Evolutionary conservation across 108 stramenopile species (phyloP).

Genomic region (Nitzschia sp.): DNA sequence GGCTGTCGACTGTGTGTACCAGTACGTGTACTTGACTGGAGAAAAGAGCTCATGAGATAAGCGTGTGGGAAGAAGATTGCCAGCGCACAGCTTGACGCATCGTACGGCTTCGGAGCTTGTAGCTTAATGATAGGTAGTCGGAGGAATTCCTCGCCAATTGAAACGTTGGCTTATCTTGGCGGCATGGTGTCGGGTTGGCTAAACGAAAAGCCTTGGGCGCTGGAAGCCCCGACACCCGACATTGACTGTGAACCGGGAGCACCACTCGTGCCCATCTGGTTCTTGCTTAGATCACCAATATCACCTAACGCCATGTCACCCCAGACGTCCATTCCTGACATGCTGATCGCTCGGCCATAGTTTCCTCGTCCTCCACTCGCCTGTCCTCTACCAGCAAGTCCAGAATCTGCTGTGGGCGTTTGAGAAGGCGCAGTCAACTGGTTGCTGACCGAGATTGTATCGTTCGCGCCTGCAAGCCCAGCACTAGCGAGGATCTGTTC

Average conservation of each 20-base stretch:
- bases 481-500: slow-evolving; percentile 67
- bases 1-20: too few relatives aligned
- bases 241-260: slow-evolving; percentile 18
- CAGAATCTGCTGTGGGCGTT: slow-evolving; percentile 6
- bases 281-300: not conserved
- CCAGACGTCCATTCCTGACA: slow-evolving; percentile 81
- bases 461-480: slow-evolving; percentile 35
- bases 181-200: slow-evolving; percentile 89
- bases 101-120: too few relatives aligned
- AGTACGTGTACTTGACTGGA: too few relatives aligned
- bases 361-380: slow-evolving; percentile 12
- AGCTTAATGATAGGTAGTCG: too few relatives aligned
- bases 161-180: slow-evolving; percentile 80
- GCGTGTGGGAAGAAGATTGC: too few relatives aligned
- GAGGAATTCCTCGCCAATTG: too few relatives aligned
- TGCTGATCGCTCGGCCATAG: slow-evolving; percentile 49
- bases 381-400: not conserved
- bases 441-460: not conserved
- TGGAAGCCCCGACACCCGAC: slow-evolving; percentile 9
- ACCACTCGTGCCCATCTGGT: not conserved
- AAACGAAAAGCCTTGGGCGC: slow-evolving; percentile 70
- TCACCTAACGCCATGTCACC: slow-evolving; percentile 86
- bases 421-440: not conserved
- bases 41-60: too few relatives aligned
- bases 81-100: too few relatives aligned